Evolutionary conservation across 768 basidiomycete genomes (phyloP), one percentile per base, ranked within the genome.

Genomic region (Austroboletus festivus): DNA sequence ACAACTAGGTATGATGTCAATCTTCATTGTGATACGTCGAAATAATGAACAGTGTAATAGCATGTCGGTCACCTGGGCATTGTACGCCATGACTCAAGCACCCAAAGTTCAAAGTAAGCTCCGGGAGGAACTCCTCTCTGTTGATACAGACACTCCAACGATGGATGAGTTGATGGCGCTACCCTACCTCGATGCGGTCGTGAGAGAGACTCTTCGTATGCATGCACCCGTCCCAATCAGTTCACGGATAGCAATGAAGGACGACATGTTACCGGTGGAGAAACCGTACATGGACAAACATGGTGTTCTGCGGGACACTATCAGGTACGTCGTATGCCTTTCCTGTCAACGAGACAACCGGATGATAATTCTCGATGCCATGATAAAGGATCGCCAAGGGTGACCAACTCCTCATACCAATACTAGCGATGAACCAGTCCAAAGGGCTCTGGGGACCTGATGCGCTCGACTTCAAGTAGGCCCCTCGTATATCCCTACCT

Each of bases 111-210:
- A 87, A 52, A 65, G 55, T 9, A 78, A 77, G 52, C 73, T 90
- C 0, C 73, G 83, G 1, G 71, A 78, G 1, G 86, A 89, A 56
- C 68, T 85, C 1, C 63, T 78, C 8, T 58, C 66, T 0, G 67
- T 83, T 11, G 57, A 71, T 1, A 81, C 78, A 0, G 79, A 85
- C 10, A 77, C 67, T 1, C 85, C 86, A 3, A 73, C 75, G 4
- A 86, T 88, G 81, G 86, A 89, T 26, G 75, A 82, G 26, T 73
- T 90, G 1, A 76, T 79, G 47, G 69, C 75, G 4, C 70, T 92
- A 3, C 76, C 83, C 0, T 88, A 85, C 56, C 79, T 90, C n/a
- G 88, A 88, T 52, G 71, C 70, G 18, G 75, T 85, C 10, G 71
- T 84, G 2, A 74, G 78, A 8, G 85, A 86, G 64, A 78, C 75